Evolutionary conservation across 1,284 basidiomycete species (phyloP), one percentile per base, ranked within the genome.

Genomic region (Coriolopsis trogii): DNA sequence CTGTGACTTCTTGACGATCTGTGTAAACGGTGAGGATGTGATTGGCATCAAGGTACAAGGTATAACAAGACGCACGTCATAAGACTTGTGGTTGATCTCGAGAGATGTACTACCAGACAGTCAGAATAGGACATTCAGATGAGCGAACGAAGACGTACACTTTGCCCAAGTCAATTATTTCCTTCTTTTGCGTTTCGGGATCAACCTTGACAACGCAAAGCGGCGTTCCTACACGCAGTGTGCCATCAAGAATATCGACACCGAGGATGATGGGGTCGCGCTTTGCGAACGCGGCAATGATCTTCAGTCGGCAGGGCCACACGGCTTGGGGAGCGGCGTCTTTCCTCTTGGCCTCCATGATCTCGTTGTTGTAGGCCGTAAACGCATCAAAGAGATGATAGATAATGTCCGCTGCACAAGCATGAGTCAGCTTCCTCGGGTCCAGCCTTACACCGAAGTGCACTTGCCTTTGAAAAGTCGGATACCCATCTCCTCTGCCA

Each of bases 351-450:
- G 91, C 92, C 70, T 98, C 97, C 58, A 81, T 80, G 49, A 99
- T 94, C 73, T 95, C 91, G 54, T 83, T 81, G 70, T 97, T 96
- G 74, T 99, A 98, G n/a, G 88, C 91, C 41, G 88, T 98, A 77
- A 99, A 99, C 23, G 93, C 87, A 68, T 99, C 97, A 71, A 99
- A 98, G 51, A 99, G 76, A 71, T 99, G 97, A 73, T 99, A 99
- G 65, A 99, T 99, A 70, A 99, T 98, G 67, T 95, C 93, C 61
- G 94, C 94, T 91, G 66, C 13, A 39, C 29, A 16, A 1, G 30
- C 7, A 9, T 33, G 46, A 13, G 57, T 54, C 37, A 60, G n/a
- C 31, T 1, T 13, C 2, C 21, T 7, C 31, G n/a, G 33, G n/a
- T 34, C 33, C 33, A n/a, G n/a, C 10, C 6, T 4, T 7, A 34